These are phyloP conservation scores for Cladorrhinum samala DNA, from an alignment of 495 filamentous ascomycete genomes.

Conservation along the genomic window DNA sequence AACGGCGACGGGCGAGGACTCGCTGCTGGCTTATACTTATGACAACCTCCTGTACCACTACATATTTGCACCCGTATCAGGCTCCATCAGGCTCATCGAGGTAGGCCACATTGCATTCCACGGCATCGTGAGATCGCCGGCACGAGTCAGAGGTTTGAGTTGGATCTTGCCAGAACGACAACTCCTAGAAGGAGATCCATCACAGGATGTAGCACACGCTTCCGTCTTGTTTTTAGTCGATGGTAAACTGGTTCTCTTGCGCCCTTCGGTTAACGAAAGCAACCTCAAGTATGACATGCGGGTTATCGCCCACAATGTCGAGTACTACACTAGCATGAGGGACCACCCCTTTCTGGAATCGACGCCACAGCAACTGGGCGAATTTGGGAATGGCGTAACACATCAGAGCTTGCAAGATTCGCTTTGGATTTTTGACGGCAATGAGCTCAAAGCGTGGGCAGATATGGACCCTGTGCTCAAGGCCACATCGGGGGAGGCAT, in stretches of 20 bases:
- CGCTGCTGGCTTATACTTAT: slow-evolving; percentile 90
- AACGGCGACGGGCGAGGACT: slow-evolving; percentile 84
- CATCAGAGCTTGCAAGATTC: slow-evolving; percentile 68
- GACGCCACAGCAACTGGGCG: slow-evolving; percentile 14
- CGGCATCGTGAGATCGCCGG: slow-evolving; percentile 90
- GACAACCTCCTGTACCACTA: slow-evolving; percentile 96
- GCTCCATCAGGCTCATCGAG: slow-evolving; percentile 69
- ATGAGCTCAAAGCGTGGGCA: slow-evolving; percentile 74
- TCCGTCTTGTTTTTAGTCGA: slow-evolving; percentile 93
- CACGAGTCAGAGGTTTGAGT: slow-evolving; percentile 84
- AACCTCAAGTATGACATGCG: slow-evolving; percentile 97
- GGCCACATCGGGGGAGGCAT: slow-evolving; percentile 53
- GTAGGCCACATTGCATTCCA: slow-evolving; percentile 96
- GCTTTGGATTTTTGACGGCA: slow-evolving; percentile 90
- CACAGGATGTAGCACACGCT: slow-evolving; percentile 91
- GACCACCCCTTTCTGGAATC: slow-evolving; percentile 58
- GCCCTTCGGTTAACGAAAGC: slow-evolving; percentile 70
- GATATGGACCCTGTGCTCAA: slow-evolving; percentile 83
- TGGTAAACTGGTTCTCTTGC: slow-evolving; percentile 87
- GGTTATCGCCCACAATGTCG: slow-evolving; percentile 88
- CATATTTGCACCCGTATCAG: slow-evolving; percentile 66
- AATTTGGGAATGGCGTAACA: slow-evolving; percentile 24
- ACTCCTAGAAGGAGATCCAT: slow-evolving; percentile 83
- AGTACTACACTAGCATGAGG: slow-evolving; percentile 87
- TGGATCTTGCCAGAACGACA: slow-evolving; percentile 95